Evolutionary conservation across 352 stramenopile genomes (phyloP).

Genomic region (Sclerospora graminicola): DNA sequence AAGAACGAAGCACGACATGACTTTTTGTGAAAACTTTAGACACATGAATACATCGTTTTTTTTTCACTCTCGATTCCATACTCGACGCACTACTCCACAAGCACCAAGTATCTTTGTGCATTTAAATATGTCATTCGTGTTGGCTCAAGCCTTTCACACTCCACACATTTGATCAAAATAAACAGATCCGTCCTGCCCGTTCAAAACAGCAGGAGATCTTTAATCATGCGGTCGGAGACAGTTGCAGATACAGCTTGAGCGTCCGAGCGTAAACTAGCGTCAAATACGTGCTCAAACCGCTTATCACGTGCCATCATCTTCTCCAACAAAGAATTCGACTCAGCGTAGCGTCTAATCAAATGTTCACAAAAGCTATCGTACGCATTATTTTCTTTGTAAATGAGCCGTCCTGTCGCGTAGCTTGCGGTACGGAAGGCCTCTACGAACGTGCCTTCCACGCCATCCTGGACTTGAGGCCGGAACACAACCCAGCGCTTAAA

Average conservation of each 20-base stretch:
- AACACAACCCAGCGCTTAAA: constrained; percentile 87
- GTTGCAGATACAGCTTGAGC: constrained; percentile 48
- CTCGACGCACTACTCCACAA: no score
- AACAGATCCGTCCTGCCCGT: background rate
- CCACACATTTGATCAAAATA: background rate
- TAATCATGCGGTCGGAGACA: constrained; percentile 73
- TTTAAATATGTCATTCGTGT: background rate
- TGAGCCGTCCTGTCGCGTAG: constrained; percentile 70
- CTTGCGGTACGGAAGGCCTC: constrained; percentile 77
- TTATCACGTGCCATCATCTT: constrained; percentile 75
- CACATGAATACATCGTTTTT: constrained; percentile 1
- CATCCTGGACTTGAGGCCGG: constrained; percentile 52
- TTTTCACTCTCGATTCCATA: background rate
- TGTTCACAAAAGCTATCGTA: constrained; percentile 87
- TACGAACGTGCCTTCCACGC: constrained; percentile 65
- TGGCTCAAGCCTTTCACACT: background rate
- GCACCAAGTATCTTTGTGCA: constrained; percentile 3
- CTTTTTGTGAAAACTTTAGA: constrained; percentile 25
- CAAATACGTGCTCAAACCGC: constrained; percentile 51
- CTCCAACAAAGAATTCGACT: constrained; percentile 76
- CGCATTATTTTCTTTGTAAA: constrained; percentile 86
- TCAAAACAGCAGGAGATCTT: constrained; percentile 80
- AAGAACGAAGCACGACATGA: constrained; percentile 6
- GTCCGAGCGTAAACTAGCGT: constrained; percentile 24
- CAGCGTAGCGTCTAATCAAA: constrained; percentile 76